Evolutionary conservation across 148 eudicot species (phyloP).

Genomic region (Amaranthus palmeri): DNA sequence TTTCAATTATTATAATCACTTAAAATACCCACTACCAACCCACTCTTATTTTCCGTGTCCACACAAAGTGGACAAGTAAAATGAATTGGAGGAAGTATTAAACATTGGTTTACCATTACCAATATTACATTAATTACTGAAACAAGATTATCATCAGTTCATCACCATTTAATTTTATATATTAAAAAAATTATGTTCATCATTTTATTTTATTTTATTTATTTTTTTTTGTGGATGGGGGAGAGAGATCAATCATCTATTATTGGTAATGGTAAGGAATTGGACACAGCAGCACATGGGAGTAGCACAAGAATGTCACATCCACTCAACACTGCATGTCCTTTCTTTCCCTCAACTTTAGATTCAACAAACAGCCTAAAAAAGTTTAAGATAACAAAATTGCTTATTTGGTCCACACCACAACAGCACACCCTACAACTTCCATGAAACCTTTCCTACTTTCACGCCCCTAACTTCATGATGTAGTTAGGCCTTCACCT

Average conservation of each 20-base stretch:
- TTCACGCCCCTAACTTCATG: not conserved
- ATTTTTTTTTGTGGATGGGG: not conserved
- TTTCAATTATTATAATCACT: too few relatives aligned
- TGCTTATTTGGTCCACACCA: not conserved
- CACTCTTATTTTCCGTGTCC: too few relatives aligned
- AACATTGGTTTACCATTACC: not conserved
- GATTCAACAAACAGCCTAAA: not conserved
- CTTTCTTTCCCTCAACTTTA: not conserved
- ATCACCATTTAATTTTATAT: not conserved
- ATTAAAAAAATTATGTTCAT: too few relatives aligned
- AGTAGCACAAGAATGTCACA: not conserved
- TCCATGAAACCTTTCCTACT: not conserved
- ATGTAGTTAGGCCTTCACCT: not conserved
- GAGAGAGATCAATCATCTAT: not conserved
- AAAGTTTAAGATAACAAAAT: not conserved
- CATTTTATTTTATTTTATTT: too few relatives aligned
- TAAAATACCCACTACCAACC: too few relatives aligned
- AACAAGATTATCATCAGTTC: not conserved
- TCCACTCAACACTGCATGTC: not conserved
- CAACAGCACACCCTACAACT: not conserved
- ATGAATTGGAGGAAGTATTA: too few relatives aligned
- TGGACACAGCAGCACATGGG: not conserved
- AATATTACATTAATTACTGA: conserved; percentile 4
- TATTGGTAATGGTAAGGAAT: not conserved
- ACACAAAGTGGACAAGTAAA: too few relatives aligned